phyloP scores from a whole-genome alignment of 345 rosid species.

The Hibiscus tridactylites region DNA sequence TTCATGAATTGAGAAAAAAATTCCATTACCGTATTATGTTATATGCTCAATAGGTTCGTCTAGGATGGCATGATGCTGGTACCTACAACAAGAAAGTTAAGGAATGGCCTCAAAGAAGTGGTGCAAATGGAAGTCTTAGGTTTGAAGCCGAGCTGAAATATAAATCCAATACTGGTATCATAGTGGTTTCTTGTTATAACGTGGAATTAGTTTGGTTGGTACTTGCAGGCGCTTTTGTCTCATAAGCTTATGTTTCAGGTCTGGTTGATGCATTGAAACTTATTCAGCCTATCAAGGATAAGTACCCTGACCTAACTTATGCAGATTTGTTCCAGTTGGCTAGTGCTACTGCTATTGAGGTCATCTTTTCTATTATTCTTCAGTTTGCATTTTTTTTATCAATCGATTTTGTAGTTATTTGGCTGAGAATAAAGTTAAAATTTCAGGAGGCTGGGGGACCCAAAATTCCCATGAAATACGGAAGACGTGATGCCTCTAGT shows the following conservation, averaged over 20 bases:
- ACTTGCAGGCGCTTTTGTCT: conserved; percentile 4
- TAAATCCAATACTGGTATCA: conserved; percentile 86
- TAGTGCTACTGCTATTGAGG: conserved; percentile 92
- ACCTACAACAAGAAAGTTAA: conserved; percentile 83
- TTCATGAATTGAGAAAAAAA: neutral
- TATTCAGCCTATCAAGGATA: conserved; percentile 73
- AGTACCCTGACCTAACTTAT: conserved; percentile 63
- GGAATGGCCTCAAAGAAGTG: conserved; percentile 91
- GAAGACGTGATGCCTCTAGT: conserved; percentile 67
- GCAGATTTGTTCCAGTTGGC: conserved; percentile 97
- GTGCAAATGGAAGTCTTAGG: conserved; percentile 91
- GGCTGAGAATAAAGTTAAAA: conserved; percentile 6
- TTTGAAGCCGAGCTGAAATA: conserved; percentile 89
- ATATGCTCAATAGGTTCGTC: conserved; percentile 47
- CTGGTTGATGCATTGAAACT: conserved; percentile 77
- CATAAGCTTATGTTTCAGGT: conserved; percentile 38
- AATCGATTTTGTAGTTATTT: neutral
- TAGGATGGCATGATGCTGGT: conserved; percentile 98
- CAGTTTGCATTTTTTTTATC: neutral
- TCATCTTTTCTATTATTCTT: conserved; percentile 20
- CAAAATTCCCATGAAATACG: conserved; percentile 84
- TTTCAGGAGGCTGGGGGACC: conserved; percentile 95
- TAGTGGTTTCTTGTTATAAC: neutral
- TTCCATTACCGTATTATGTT: neutral
- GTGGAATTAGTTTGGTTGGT: neutral